Evolutionary conservation across 768 basidiomycete genomes (phyloP).

Genomic region (Suillus paluster): DNA sequence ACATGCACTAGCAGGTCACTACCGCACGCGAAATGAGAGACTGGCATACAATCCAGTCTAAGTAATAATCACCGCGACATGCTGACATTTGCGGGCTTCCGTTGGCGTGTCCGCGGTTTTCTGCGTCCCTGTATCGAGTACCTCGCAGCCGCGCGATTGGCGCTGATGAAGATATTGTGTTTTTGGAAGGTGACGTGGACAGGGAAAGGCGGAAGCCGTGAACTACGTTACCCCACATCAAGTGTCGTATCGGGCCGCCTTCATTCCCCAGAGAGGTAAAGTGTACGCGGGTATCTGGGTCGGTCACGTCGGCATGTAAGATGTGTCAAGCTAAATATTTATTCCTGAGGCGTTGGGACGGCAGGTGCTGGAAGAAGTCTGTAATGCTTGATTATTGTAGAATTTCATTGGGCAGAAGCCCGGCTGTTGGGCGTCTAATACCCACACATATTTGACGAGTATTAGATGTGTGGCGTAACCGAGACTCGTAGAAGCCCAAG

Average conservation of each 20-base stretch:
- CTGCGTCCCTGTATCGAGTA: constrained; percentile 15
- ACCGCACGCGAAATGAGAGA: neutral
- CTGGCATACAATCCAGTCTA: neutral
- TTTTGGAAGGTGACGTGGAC: constrained; percentile 22
- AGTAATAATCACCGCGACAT: constrained; percentile 6
- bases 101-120: constrained; percentile 20
- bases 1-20: neutral
- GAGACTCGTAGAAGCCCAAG: neutral
- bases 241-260: constrained; percentile 11
- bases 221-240: constrained; percentile 20
- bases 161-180: constrained; percentile 14
- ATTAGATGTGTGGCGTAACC: neutral
- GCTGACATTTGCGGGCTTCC: constrained; percentile 6
- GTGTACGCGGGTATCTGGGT: neutral
- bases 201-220: constrained; percentile 14
- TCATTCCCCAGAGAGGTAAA: constrained; percentile 28
- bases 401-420: neutral
- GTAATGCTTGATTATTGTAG: neutral
- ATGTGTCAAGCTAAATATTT: neutral
- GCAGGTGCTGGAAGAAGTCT: neutral
- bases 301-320: neutral
- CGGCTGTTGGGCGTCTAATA: neutral
- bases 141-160: constrained; percentile 25
- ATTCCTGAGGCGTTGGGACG: neutral
- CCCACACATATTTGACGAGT: neutral